Evolutionary conservation across 1,284 basidiomycete species (phyloP).

Genomic region (Ustilago trichophora): DNA sequence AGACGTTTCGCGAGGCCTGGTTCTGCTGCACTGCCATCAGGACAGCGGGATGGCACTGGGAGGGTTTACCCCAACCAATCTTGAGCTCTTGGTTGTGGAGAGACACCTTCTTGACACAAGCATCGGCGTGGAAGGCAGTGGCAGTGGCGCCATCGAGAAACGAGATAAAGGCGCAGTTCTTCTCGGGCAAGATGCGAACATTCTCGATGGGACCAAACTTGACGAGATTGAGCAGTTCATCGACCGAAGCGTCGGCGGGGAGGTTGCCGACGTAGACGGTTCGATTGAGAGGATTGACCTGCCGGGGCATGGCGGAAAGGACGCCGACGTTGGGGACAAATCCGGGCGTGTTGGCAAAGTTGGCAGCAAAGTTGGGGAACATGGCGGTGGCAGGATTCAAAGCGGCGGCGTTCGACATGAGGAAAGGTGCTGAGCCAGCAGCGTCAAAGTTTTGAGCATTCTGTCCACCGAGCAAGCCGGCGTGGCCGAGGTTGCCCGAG

Average conservation of each 20-base stretch:
- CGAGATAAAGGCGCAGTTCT: constrained; percentile 96
- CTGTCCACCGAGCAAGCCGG: constrained; percentile 21
- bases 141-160: constrained; percentile 60
- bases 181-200: constrained; percentile 94
- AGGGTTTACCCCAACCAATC: constrained; percentile 66
- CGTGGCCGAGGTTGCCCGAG: constrained; percentile 42
- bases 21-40: constrained; percentile 64
- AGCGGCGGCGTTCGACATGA: constrained; percentile 20
- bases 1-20: constrained; percentile 65
- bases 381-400: constrained; percentile 26
- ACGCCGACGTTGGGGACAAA: constrained; percentile 37
- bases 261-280: constrained; percentile 98
- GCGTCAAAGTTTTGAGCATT: constrained; percentile 21
- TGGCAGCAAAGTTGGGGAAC: constrained; percentile 36
- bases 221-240: constrained; percentile 95
- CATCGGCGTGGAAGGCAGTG: constrained; percentile 65
- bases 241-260: constrained; percentile 92
- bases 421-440: constrained; percentile 24
- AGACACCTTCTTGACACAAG: constrained; percentile 63
- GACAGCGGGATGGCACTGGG: constrained; percentile 56
- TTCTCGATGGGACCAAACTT: constrained; percentile 97
- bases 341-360: constrained; percentile 26
- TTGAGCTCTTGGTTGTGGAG: constrained; percentile 65
- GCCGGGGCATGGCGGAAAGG: constrained; percentile 26
- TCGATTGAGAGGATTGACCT: constrained; percentile 68